Conservation (phyloP, 75 land plant genomes). For the Sequoia sempervirens region DNA sequence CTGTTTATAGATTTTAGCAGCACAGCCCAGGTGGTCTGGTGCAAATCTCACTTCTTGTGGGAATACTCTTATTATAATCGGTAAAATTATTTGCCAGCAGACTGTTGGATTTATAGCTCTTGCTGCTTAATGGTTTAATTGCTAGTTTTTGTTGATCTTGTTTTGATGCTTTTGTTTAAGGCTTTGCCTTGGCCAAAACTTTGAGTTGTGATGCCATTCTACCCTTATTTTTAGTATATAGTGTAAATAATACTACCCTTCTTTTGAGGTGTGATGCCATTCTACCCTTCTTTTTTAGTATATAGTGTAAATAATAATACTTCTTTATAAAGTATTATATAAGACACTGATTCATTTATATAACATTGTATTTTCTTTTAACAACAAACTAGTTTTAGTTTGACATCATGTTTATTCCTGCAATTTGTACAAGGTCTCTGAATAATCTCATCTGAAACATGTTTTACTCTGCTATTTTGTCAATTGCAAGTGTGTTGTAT, state of each 20-base stretch:
- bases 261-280: too few species aligned
- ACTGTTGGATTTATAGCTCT: not conserved
- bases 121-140: not conserved
- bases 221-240: too few species aligned
- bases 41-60: not conserved
- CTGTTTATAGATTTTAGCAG: not conserved
- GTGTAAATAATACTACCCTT: too few species aligned
- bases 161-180: too few species aligned
- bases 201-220: too few species aligned
- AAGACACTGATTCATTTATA: too few species aligned
- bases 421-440: not conserved
- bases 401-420: not conserved
- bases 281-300: too few species aligned
- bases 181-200: too few species aligned
- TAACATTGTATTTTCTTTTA: not conserved
- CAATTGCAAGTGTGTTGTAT: not conserved
- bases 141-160: too few species aligned
- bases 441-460: not conserved
- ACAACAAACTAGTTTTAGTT: not conserved
- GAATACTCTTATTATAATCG: not conserved
- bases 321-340: too few species aligned
- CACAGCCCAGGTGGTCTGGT: not conserved
- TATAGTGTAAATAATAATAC: too few species aligned
- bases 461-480: not conserved
- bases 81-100: not conserved